Evolutionary conservation across 2,329 filamentous ascomycete genomes (phyloP).

Genomic region (Neonectria magnoliae): DNA sequence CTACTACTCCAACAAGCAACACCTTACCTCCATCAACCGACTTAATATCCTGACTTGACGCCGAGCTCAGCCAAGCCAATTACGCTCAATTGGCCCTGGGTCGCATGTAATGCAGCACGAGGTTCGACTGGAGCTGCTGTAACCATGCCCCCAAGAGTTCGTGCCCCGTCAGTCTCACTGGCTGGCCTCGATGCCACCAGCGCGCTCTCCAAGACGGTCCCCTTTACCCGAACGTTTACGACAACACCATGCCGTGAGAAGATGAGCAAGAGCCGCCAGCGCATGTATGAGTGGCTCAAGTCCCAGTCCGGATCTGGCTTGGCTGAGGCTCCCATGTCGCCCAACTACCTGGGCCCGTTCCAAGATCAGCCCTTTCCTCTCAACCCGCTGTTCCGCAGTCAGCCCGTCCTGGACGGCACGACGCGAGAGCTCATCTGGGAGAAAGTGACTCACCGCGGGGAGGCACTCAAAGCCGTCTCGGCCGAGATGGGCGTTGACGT

Average conservation of each 20-base stretch:
- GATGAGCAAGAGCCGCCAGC: constrained; percentile 49
- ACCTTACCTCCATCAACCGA: constrained; percentile 27
- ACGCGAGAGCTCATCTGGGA: constrained; percentile 79
- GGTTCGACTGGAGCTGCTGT: constrained; percentile 29
- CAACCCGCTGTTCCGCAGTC: constrained; percentile 76
- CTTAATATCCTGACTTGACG: constrained; percentile 24
- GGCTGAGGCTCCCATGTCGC: constrained; percentile 38
- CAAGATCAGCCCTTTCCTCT: constrained; percentile 73
- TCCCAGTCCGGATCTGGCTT: constrained; percentile 38
- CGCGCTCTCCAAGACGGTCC: constrained; percentile 25
- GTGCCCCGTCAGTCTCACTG: constrained; percentile 43
- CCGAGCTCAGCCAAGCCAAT: constrained; percentile 31
- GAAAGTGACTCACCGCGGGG: constrained; percentile 71
- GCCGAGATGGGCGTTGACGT: constrained; percentile 82
- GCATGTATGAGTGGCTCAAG: constrained; percentile 53
- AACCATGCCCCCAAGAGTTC: constrained; percentile 49
- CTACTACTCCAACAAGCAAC: constrained; percentile 16
- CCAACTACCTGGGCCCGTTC: constrained; percentile 52
- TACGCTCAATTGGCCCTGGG: constrained; percentile 38
- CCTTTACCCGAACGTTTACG: constrained; percentile 49
- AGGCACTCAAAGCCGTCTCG: constrained; percentile 80
- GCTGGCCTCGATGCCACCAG: constrained; percentile 44
- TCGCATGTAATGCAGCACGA: constrained; percentile 39
- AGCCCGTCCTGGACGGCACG: constrained; percentile 77
- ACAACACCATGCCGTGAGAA: constrained; percentile 52